Percentiles rank a stretch among this genome's conserved stretches.
Conservation (phyloP, 2,329 filamentous ascomycete species). For the Colletotrichum euphorbiae region DNA sequence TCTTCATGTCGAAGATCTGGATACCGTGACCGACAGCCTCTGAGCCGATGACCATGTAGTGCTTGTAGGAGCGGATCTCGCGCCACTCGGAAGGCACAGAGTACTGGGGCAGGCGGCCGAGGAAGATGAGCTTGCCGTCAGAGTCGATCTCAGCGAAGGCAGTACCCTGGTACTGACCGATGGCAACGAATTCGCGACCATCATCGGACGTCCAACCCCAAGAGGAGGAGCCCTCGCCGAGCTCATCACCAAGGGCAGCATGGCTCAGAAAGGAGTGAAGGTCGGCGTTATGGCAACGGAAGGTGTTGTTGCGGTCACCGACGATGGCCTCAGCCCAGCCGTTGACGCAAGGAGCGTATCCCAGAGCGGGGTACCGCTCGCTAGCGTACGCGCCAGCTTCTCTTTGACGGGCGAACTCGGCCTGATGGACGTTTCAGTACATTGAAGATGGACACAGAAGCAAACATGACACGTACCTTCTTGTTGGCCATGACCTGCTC, state of each 20-base stretch:
- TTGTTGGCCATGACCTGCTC: slow-evolving; percentile 39
- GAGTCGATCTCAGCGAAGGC: slow-evolving; percentile 58
- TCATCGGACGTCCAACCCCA: slow-evolving; percentile 62
- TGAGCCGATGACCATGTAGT: slow-evolving; percentile 53
- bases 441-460: not conserved
- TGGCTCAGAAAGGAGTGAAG: slow-evolving; percentile 68
- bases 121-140: slow-evolving; percentile 56
- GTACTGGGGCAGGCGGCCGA: slow-evolving; percentile 52
- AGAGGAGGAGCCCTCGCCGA: slow-evolving; percentile 51
- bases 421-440: not conserved
- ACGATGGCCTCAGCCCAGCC: slow-evolving; percentile 58
- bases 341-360: slow-evolving; percentile 54
- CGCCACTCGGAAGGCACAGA: slow-evolving; percentile 45
- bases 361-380: slow-evolving; percentile 51
- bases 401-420: slow-evolving; percentile 36
- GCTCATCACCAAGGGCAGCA: slow-evolving; percentile 60
- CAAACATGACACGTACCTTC: slow-evolving; percentile 20
- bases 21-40: slow-evolving; percentile 63
- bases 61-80: slow-evolving; percentile 50
- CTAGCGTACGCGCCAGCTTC: slow-evolving; percentile 46
- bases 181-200: slow-evolving; percentile 58
- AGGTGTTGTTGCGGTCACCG: slow-evolving; percentile 60
- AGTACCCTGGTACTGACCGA: slow-evolving; percentile 58
- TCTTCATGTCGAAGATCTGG: slow-evolving; percentile 72
- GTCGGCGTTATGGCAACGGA: slow-evolving; percentile 61